phyloP scores from a whole-genome alignment of 768 basidiomycete genomes.

The Gloeopeniophorella convolvens region DNA sequence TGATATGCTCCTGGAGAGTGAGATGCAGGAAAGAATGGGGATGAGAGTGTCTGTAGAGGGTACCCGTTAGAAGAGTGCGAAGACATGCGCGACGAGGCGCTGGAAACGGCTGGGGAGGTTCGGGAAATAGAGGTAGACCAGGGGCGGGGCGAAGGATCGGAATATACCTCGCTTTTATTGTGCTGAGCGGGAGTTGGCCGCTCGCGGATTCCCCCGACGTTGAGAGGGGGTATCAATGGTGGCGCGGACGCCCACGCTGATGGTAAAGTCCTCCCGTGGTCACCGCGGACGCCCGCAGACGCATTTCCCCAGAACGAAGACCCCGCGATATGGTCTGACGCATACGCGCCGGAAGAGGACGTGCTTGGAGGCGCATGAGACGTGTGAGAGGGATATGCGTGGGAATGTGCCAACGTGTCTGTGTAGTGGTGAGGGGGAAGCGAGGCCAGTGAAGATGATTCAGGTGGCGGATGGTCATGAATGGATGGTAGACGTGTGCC shows the following conservation, averaged over 20 bases:
- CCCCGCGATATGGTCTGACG: slow-evolving; percentile 5
- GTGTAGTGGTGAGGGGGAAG: slow-evolving; percentile 9
- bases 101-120: slow-evolving; percentile 10
- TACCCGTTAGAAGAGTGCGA: slow-evolving; percentile 12
- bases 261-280: slow-evolving; percentile 9
- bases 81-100: slow-evolving; percentile 11
- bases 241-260: slow-evolving; percentile 7
- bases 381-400: slow-evolving; percentile 11
- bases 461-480: slow-evolving; percentile 13
- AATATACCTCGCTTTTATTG: slow-evolving; percentile 14
- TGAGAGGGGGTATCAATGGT: slow-evolving; percentile 13
- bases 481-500: slow-evolving; percentile 15
- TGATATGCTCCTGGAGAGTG: slow-evolving; percentile 16
- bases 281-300: slow-evolving; percentile 5
- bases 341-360: slow-evolving; percentile 6
- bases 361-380: slow-evolving; percentile 4
- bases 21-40: slow-evolving; percentile 19
- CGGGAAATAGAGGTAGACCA: slow-evolving; percentile 18
- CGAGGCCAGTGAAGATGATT: slow-evolving; percentile 5
- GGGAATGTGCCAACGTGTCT: slow-evolving; percentile 14
- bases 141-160: slow-evolving; percentile 14
- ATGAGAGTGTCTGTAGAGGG: slow-evolving; percentile 18
- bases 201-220: slow-evolving; percentile 11
- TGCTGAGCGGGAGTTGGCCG: slow-evolving; percentile 6
- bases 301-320: slow-evolving; percentile 8